phyloP scores from a whole-genome alignment of 441 rosid species.

The Adansonia grandidieri region DNA sequence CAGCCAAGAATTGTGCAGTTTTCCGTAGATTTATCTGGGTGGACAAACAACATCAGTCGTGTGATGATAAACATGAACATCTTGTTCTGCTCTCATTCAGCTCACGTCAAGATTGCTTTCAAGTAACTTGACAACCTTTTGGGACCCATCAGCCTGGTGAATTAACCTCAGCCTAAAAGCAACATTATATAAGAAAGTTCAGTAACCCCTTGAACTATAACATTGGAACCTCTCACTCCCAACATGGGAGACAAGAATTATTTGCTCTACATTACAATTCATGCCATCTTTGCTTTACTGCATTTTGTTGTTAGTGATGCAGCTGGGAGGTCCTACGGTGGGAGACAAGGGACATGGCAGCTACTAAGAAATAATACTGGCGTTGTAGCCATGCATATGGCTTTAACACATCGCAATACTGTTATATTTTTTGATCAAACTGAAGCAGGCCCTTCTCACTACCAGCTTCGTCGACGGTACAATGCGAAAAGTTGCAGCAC shows the following conservation, averaged over 20 bases:
- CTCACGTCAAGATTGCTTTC: conserved; percentile 20
- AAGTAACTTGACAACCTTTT: background rate
- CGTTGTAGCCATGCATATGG: conserved; percentile 45
- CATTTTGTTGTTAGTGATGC: conserved; percentile 20
- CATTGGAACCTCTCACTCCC: background rate
- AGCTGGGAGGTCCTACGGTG: background rate
- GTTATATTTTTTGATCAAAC: conserved; percentile 45
- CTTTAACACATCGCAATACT: conserved; percentile 39
- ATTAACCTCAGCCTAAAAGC: background rate
- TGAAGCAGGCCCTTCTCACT: conserved; percentile 32
- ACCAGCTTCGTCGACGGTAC: conserved; percentile 30
- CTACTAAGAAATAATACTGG: conserved; percentile 37
- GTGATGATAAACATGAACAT: background rate
- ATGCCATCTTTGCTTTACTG: conserved; percentile 22
- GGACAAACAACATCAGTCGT: no score
- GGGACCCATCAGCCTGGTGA: background rate
- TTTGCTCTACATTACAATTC: conserved; percentile 9
- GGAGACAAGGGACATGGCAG: conserved; percentile 36
- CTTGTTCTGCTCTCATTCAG: background rate
- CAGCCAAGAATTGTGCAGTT: conserved; percentile 7
- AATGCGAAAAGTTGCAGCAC: conserved; percentile 30
- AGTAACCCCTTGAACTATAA: background rate
- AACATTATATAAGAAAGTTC: background rate
- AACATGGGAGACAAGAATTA: conserved; percentile 27
- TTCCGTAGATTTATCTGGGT: background rate